Evolutionary conservation across 225 moss, liverwort and hornwort species (phyloP).

Genomic region (Antitrichia curtipendula): DNA sequence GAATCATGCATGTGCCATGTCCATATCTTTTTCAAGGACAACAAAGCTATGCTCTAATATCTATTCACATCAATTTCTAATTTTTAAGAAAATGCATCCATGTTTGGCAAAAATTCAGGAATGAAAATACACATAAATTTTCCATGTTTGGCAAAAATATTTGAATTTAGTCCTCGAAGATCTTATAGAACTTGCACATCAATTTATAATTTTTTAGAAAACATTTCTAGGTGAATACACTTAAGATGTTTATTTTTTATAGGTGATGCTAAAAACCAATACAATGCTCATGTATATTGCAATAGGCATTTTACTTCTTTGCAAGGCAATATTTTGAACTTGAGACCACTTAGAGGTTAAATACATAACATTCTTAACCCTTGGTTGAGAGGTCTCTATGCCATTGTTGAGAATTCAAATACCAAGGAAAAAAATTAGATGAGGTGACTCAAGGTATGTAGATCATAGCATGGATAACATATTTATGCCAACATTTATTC

Average conservation of each 20-base stretch:
- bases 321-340: too few relatives aligned
- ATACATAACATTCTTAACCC: neutral
- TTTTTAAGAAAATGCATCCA: too few relatives aligned
- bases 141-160: neutral
- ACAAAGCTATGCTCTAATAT: neutral
- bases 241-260: neutral
- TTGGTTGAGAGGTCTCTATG: too few relatives aligned
- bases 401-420: neutral
- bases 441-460: too few relatives aligned
- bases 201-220: neutral
- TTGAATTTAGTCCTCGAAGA: neutral
- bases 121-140: neutral
- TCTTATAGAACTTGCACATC: neutral
- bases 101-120: too few relatives aligned
- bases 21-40: neutral
- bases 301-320: neutral
- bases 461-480: neutral
- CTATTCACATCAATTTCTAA: too few relatives aligned
- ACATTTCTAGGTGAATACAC: neutral
- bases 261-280: neutral
- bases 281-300: neutral
- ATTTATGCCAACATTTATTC: neutral
- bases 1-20: neutral
- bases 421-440: neutral
- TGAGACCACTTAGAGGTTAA: neutral